Conservation (phyloP, 306 rosid genomes). For the Begonia fuchsioides region DNA sequence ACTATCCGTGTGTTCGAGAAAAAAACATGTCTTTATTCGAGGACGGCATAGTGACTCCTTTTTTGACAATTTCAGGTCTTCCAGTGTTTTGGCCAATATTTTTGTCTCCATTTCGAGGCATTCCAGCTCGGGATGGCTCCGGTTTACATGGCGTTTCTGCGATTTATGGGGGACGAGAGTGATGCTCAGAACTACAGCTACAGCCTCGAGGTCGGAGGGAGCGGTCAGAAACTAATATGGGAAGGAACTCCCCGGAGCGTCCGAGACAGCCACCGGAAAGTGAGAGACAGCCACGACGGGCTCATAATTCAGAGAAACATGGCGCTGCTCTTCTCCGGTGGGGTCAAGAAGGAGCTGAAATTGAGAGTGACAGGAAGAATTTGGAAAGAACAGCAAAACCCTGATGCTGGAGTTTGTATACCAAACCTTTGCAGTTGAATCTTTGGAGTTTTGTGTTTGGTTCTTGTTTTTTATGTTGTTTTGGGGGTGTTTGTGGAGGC, state of each 20-base stretch:
- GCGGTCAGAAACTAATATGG: too few relatives aligned
- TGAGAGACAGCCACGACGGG: slow-evolving; percentile 87
- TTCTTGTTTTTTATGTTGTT: too few relatives aligned
- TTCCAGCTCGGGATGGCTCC: slow-evolving; percentile 94
- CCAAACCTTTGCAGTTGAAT: too few relatives aligned
- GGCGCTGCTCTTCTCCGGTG: slow-evolving; percentile 76
- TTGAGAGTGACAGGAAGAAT: slow-evolving; percentile 33
- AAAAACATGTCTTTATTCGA: too few relatives aligned
- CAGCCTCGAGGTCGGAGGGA: slow-evolving; percentile 52
- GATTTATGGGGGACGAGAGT: too few relatives aligned
- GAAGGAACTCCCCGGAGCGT: too few relatives aligned
- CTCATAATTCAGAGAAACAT: slow-evolving; percentile 79
- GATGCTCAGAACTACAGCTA: slow-evolving; percentile 10
- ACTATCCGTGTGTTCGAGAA: too few relatives aligned
- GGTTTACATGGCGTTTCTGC: slow-evolving; percentile 33
- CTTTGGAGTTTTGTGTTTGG: too few relatives aligned
- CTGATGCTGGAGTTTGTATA: too few relatives aligned
- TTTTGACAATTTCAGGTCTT: slow-evolving; percentile 39
- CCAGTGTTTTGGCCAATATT: slow-evolving; percentile 80
- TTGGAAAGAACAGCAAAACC: not conserved
- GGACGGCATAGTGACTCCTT: too few relatives aligned
- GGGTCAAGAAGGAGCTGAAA: slow-evolving; percentile 84
- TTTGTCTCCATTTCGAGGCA: slow-evolving; percentile 85
- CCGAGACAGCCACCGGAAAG: slow-evolving; percentile 72
- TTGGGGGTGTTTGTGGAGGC: too few relatives aligned